These are phyloP conservation scores for Inga leiocalycina DNA, from an alignment of 306 rosid genomes.

Conservation along the genomic window DNA sequence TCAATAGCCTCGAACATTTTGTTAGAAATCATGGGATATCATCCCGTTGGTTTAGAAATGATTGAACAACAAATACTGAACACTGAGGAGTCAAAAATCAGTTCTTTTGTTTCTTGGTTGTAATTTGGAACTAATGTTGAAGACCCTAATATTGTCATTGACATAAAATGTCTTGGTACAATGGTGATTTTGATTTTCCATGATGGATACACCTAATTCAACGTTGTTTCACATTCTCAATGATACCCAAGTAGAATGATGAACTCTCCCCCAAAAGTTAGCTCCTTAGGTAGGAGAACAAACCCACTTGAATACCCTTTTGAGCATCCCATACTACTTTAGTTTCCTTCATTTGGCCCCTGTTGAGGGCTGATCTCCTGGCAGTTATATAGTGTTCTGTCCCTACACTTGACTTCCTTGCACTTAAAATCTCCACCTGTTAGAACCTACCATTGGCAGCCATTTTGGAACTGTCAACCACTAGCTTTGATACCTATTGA, in stretches of 20 bases:
- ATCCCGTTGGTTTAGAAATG: conserved; percentile 12
- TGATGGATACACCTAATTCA: conserved; percentile 6
- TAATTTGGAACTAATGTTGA: conserved; percentile 16
- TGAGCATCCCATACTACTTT: no score
- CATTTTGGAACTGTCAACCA: neutral
- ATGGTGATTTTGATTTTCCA: conserved; percentile 5
- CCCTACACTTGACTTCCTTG: neutral
- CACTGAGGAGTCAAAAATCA: neutral
- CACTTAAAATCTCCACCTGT: neutral
- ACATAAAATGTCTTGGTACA: conserved; percentile 21
- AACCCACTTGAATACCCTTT: no score
- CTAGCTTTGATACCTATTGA: neutral
- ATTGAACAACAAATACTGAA: neutral
- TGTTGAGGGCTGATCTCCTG: neutral
- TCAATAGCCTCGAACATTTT: conserved; percentile 16
- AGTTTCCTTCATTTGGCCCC: neutral
- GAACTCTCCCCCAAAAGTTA: no score
- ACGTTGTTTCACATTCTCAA: conserved; percentile 6
- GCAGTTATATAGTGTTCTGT: no score
- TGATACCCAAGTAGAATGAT: no score
- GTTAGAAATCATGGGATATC: conserved; percentile 12
- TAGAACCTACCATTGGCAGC: neutral
- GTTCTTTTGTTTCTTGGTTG: neutral
- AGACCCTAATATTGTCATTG: neutral
- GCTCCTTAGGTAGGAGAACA: no score